Evolutionary conservation across 371 early-diverging fungal species (phyloP), one percentile per base, ranked within the genome.

Genomic region (Entomophthora muscae): DNA sequence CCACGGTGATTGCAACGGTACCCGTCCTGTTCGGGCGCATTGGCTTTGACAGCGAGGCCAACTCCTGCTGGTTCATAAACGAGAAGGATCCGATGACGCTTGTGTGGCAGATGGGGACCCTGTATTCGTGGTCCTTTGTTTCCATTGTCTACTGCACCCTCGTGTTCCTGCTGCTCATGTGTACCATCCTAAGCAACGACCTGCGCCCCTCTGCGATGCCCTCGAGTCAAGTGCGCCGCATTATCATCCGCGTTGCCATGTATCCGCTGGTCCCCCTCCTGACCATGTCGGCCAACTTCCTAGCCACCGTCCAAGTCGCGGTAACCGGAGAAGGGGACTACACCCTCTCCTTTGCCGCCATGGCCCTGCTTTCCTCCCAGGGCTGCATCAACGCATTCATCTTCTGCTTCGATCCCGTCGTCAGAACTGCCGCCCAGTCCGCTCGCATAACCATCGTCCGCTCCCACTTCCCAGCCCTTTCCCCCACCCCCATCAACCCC

Each of bases 331-430:
- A 57, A 3, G 31, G 31, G 29, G n/a, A 26, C 12, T 57, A 29
- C 32, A 22, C 12, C 29, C 26, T 57, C 58, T 31, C 26, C 13
- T 12, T 57, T 12, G 31, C 32, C 29, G 58, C 29, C 31, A 57
- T 31, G 13, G 31, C 26, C 32, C n/a, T 31, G 12, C 31, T 29
- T 7, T 57, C 58, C 30, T 57, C 58, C 3, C 58, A 57, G 17
- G 58, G 58, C 31, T 29, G 12, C 12, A 21, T 57, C 2, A 57
- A 26, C 17, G 31, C 58, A 2, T 21, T 57, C 31, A 17, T 57
- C 26, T 57, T 57, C 58, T 31, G 26, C 26, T 57, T 57, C 58
- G 58, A 57, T 57, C 58, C 58, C 31, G 31, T 31, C 58, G 58
- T 57, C 2, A 29, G 29, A 3, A 26, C 58, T 31, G 58, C 58